Conservation (phyloP, 176 grass and related monocot genomes). For the Oryza nivara region DNA sequence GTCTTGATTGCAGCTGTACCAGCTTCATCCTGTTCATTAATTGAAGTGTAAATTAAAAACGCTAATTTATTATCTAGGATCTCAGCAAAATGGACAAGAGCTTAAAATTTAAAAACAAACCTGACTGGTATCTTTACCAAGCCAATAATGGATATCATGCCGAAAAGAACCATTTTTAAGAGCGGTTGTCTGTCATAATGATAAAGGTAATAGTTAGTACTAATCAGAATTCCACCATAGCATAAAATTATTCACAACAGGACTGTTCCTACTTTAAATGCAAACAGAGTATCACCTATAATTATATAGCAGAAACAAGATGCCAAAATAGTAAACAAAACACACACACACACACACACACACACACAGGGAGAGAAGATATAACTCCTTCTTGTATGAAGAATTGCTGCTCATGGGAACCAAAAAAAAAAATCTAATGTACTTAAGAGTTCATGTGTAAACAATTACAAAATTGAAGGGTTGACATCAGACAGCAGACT, state of each 20-base stretch:
- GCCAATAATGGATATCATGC: constrained; percentile 99
- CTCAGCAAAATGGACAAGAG: constrained; percentile 29
- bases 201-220: constrained; percentile 25
- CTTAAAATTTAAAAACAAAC: constrained; percentile 49
- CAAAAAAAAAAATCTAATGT: constrained; percentile 19
- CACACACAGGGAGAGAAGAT: neutral
- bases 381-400: constrained; percentile 34
- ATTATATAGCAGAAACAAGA: constrained; percentile 35
- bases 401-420: neutral
- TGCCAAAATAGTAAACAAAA: neutral
- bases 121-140: constrained; percentile 96
- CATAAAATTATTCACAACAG: constrained; percentile 25
- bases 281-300: constrained; percentile 19
- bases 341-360: too few relatives aligned
- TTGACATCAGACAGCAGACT: constrained; percentile 29
- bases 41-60: constrained; percentile 43
- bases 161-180: constrained; percentile 90
- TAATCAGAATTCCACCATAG: constrained; percentile 23
- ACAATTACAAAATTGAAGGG: constrained; percentile 11
- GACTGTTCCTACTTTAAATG: neutral
- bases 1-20: constrained; percentile 96
- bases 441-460: constrained; percentile 19
- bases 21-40: constrained; percentile 81
- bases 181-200: constrained; percentile 65
- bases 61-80: constrained; percentile 16